These are phyloP conservation scores for Yarrowia keelungensis DNA, from an alignment of 805 yeast species.

Conservation along the genomic window DNA sequence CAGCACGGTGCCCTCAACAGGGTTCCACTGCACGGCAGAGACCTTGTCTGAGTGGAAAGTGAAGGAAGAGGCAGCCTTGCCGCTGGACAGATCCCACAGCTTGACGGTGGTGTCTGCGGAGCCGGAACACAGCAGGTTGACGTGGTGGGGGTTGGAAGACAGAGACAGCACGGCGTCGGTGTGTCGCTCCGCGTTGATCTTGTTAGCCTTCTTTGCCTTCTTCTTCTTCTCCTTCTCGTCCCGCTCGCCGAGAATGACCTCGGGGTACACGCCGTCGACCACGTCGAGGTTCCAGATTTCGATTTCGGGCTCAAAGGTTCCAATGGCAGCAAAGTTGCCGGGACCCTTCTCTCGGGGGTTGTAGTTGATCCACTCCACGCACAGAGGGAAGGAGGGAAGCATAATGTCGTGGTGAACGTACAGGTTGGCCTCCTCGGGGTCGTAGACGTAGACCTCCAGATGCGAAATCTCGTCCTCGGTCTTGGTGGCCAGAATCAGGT, in stretches of 20 bases:
- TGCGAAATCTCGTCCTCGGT: conserved; percentile 95
- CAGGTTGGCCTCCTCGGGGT: conserved; percentile 69
- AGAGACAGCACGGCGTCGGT: conserved; percentile 92
- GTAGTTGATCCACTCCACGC: conserved; percentile 93
- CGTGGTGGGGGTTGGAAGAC: conserved; percentile 78
- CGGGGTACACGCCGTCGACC: conserved; percentile 93
- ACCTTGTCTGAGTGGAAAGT: conserved; percentile 82
- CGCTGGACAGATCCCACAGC: conserved; percentile 87
- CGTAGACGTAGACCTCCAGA: conserved; percentile 92
- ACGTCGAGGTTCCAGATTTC: conserved; percentile 96
- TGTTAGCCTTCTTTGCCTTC: conserved; percentile 59
- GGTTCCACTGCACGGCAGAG: conserved; percentile 88
- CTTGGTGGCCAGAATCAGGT: conserved; percentile 85
- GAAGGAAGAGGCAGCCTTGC: conserved; percentile 79
- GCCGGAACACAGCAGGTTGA: conserved; percentile 88
- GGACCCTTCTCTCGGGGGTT: conserved; percentile 56
- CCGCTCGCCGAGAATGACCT: conserved; percentile 85
- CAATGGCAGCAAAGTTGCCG: conserved; percentile 95
- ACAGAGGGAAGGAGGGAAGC: conserved; percentile 96
- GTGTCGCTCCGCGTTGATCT: conserved; percentile 73
- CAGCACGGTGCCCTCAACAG: conserved; percentile 56
- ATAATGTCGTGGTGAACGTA: conserved; percentile 96
- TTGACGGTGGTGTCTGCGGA: conserved; percentile 96
- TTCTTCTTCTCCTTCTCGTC: conserved; percentile 58
- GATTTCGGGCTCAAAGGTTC: conserved; percentile 96